Evolutionary conservation across 768 basidiomycete species (phyloP), one percentile per base, ranked within the genome.

Genomic region (Chiua virens): DNA sequence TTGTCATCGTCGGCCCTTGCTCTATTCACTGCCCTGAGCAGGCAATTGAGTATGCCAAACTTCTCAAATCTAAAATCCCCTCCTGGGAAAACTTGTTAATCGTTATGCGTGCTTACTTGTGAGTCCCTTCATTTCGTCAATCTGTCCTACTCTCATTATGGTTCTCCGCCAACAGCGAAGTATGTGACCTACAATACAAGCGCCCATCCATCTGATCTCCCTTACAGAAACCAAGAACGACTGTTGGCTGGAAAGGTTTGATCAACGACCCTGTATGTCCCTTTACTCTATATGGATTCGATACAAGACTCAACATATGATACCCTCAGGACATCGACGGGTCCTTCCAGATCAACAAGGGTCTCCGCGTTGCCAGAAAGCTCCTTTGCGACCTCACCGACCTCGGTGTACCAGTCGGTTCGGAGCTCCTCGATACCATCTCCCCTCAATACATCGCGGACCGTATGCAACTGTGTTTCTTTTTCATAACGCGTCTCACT

Each of bases 71-170:
- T 4, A 87, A 85, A 72, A 78, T 86, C 39, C 74, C 79, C 17
- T 70, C 76, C 18, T 87, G 84, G 81, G 77, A 76, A 47, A 89
- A 94, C 60, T 77, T 99, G 44, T 77, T 89, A 62, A 88, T 99
- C 65, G 73, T 98, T 69, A 99, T 99, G 97, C 82, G 97, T 37
- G 86, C 92, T 49, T 98, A 98, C 80, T 98, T 91, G 92, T 95
- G 64, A 69, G 92, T 82, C n/a, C 30, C 20, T 52, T 54, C 35
- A 23, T 43, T 30, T 49, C 43, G 32, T 50, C 15, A 8, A 18
- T 17, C 7, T 22, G 35, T 61, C 40, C 50, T 47, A 63, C 37
- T 54, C 77, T 73, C 57, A 71, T n/a, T n/a, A 63, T 74, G 60
- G n/a, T n/a, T n/a, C 20, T n/a, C n/a, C 4, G 7, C 32, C 21